Evolutionary conservation across 2,329 filamentous ascomycete genomes (phyloP).

Genomic region (Bipolaris oryzae): DNA sequence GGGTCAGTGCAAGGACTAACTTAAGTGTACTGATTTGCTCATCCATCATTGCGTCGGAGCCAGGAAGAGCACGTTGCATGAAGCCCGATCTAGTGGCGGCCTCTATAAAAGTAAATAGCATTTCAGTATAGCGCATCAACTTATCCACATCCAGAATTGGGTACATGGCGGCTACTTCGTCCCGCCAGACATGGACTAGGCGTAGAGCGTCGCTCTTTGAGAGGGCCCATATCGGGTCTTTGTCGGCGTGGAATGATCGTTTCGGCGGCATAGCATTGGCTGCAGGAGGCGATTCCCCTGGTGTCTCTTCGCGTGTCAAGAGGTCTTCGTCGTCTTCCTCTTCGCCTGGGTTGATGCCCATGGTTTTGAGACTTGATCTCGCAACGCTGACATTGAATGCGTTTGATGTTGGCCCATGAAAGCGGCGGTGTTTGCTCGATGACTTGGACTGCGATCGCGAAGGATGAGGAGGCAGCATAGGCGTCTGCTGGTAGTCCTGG

Average conservation of each 20-base stretch:
- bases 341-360: conserved; percentile 76
- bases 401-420: conserved; percentile 84
- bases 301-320: conserved; percentile 60
- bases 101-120: conserved; percentile 75
- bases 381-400: conserved; percentile 86
- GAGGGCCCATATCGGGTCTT: conserved; percentile 82
- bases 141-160: conserved; percentile 78
- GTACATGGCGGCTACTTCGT: conserved; percentile 93
- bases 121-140: conserved; percentile 71
- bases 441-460: conserved; percentile 49
- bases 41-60: conserved; percentile 65
- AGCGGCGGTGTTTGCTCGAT: conserved; percentile 63
- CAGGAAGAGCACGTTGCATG: conserved; percentile 59
- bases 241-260: conserved; percentile 51
- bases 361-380: conserved; percentile 83
- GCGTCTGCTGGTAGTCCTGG: conserved; percentile 41
- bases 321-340: conserved; percentile 67
- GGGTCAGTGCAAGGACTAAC: conserved; percentile 77
- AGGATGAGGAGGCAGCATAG: conserved; percentile 41
- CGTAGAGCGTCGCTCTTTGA: conserved; percentile 79
- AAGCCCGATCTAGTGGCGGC: conserved; percentile 65
- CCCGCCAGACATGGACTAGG: conserved; percentile 79
- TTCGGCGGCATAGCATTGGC: conserved; percentile 22
- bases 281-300: conserved; percentile 52
- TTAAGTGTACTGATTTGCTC: conserved; percentile 76